Evolutionary conservation across 768 basidiomycete species (phyloP).

Genomic region (Tulasnella sp.): DNA sequence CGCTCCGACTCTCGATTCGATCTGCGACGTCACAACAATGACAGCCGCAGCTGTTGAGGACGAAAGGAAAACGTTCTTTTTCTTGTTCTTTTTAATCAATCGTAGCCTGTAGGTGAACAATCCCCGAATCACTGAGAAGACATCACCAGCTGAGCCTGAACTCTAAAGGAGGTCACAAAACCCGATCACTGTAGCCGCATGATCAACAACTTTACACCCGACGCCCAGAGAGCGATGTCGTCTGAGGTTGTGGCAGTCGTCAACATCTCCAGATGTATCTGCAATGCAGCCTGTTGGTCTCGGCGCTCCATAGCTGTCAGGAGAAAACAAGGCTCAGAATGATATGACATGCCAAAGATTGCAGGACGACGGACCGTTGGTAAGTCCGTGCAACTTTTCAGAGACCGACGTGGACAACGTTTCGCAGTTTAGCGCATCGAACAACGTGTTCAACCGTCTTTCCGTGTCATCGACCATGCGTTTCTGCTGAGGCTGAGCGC

Average conservation of each 20-base stretch:
- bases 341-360: neutral
- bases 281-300: conserved; percentile 65
- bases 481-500: conserved; percentile 62
- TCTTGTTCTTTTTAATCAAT: too few relatives aligned
- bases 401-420: conserved; percentile 60
- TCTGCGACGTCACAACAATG: too few relatives aligned
- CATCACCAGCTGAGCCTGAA: too few relatives aligned
- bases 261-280: conserved; percentile 76
- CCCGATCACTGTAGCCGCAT: neutral
- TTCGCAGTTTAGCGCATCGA: conserved; percentile 87
- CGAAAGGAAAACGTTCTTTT: too few relatives aligned
- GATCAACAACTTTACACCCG: conserved; percentile 81
- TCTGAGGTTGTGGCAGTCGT: conserved; percentile 69
- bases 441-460: conserved; percentile 70
- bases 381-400: conserved; percentile 58
- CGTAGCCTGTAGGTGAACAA: too few relatives aligned
- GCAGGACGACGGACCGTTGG: conserved; percentile 48
- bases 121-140: too few relatives aligned
- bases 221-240: conserved; percentile 81
- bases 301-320: conserved; percentile 63
- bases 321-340: conserved; percentile 4
- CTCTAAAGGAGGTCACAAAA: too few relatives aligned
- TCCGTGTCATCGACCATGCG: conserved; percentile 80
- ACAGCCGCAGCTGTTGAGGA: too few relatives aligned
- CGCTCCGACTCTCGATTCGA: too few relatives aligned